Base-by-base conservation (phyloP, 1,139 yeast genomes). In the Pichia sp. region DNA sequence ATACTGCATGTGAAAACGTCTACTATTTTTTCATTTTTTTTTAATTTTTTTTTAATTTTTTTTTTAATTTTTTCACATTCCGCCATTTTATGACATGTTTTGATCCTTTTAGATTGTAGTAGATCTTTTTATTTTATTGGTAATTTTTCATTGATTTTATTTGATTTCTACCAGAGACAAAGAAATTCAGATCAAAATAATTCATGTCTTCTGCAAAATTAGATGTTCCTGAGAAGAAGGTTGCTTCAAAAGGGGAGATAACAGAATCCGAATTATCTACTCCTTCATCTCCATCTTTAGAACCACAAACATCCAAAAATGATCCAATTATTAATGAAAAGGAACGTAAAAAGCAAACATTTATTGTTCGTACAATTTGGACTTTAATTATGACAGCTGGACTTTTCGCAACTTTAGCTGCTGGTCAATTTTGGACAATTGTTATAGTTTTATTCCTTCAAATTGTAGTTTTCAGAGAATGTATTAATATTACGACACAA, bases 321-420 rank as follows among this genome's bases (percentile, higher is more conserved):
- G 39, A 35, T 9, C 39, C 35, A 2, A 57, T 54, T 6, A 53
- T 55, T 36, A 65, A 64, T 50, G 81, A 75, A 53, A 61, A 60
- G 43, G 83, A 80, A 55, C 80, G 80, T 67, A 87, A 86, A 67
- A 82, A 80, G 55, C 92, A 81, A 65, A 86, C 89, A 39, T 89
- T 92, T 60, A 64, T 87, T 44, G 87, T 90, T 33, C 78, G 99
- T 56, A 84, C 97, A n/a, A 71, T 85, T 42, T 92, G 97, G 97
- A 85, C 97, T 0, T 64, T 92, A 57, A 89, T 92, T 28, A 90
- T 92, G 97, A 83, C 92, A 53, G 67, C 71, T 23, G 80, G 80
- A 9, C 86, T 92, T 64, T 76, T 89, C 54, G 65, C 74, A 27
- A 71, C 84, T 28, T 69, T 92, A 42, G 81, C 87, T n/a, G 78